Evolutionary conservation across 495 filamentous ascomycete genomes (phyloP).

Genomic region (Neurospora sp.): DNA sequence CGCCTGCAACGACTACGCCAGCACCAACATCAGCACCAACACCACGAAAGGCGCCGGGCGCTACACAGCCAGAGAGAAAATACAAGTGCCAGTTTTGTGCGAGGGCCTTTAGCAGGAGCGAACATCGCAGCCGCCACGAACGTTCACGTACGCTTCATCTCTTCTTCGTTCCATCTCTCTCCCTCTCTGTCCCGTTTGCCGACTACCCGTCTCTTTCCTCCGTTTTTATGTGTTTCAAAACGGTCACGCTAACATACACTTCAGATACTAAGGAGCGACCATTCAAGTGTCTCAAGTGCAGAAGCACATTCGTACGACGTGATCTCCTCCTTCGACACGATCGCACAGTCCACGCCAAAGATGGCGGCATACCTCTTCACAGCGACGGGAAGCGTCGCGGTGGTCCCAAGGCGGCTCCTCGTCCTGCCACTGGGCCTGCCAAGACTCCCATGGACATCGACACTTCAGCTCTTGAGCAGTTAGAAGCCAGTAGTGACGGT

Average conservation of each 20-base stretch:
- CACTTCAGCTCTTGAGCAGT: constrained; percentile 81
- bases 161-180: constrained; percentile 6
- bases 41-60: constrained; percentile 48
- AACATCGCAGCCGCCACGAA: constrained; percentile 95
- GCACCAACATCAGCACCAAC: constrained; percentile 50
- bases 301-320: constrained; percentile 95
- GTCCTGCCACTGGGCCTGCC: constrained; percentile 55
- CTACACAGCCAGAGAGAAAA: constrained; percentile 69
- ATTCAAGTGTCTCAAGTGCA: constrained; percentile 96
- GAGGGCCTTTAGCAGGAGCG: constrained; percentile 91
- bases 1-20: constrained; percentile 10
- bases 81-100: constrained; percentile 99
- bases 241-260: constrained; percentile 3
- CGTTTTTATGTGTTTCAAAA: neutral
- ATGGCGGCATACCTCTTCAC: constrained; percentile 89
- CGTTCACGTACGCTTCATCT: constrained; percentile 76
- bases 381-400: constrained; percentile 88
- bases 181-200: neutral
- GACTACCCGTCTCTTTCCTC: neutral
- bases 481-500: constrained; percentile 87
- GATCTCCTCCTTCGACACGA: constrained; percentile 95
- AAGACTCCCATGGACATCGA: constrained; percentile 81
- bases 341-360: constrained; percentile 96
- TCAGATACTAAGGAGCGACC: constrained; percentile 97
- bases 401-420: constrained; percentile 49